A percentile compares a stretch with the other conserved stretches of the same genome.
Evolutionary conservation across 306 rosid species (phyloP).

Genomic region (Malus asiatica): DNA sequence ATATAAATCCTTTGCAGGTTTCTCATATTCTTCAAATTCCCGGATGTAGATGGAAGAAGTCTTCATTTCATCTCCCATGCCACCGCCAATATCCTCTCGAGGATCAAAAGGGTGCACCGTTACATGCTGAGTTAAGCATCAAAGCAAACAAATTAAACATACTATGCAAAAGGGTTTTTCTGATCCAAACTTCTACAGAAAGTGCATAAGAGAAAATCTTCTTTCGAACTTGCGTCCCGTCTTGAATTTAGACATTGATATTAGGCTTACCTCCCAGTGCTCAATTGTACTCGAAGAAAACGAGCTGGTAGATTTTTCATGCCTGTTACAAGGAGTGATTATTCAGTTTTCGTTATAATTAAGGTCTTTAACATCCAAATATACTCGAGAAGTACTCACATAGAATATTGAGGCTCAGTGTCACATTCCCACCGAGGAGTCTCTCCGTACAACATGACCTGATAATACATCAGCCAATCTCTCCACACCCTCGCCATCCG

Average conservation of each 20-base stretch:
- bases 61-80: slow-evolving; percentile 8
- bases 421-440: slow-evolving; percentile 36
- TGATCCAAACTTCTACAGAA: too few species aligned
- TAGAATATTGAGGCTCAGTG: slow-evolving; percentile 15
- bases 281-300: background rate
- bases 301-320: background rate
- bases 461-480: slow-evolving; percentile 59
- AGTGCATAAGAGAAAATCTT: background rate
- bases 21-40: slow-evolving; percentile 22
- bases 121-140: slow-evolving; percentile 36
- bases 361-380: background rate
- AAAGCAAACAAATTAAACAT: slow-evolving; percentile 1
- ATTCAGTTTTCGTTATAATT: background rate
- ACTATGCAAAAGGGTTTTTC: too few species aligned
- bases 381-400: slow-evolving; percentile 33
- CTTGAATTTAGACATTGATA: background rate
- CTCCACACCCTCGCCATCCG: slow-evolving; percentile 58
- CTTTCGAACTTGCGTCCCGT: background rate
- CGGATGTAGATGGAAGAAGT: slow-evolving; percentile 6
- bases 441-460: slow-evolving; percentile 69
- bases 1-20: slow-evolving; percentile 12
- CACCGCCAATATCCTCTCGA: background rate
- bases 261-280: slow-evolving; percentile 2
- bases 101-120: slow-evolving; percentile 49
- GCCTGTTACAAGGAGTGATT: slow-evolving; percentile 2